phyloP scores from a whole-genome alignment of 768 basidiomycete genomes.

The Macrolepiota fuliginosa region DNA sequence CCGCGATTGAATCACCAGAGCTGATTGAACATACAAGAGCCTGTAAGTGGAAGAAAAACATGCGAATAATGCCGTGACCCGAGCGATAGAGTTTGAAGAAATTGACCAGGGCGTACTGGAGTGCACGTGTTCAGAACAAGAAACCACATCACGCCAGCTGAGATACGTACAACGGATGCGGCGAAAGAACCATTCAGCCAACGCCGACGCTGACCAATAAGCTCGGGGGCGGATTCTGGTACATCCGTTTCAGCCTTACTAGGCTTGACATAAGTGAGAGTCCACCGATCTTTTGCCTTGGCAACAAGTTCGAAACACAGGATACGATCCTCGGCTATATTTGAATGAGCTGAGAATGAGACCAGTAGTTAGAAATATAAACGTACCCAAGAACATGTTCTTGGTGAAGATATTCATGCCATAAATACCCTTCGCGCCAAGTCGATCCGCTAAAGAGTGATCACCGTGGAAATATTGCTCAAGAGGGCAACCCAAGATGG shows the following conservation, averaged over 20 bases:
- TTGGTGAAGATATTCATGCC: constrained; percentile 98
- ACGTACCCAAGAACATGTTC: constrained; percentile 60
- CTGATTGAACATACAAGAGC: constrained; percentile 62
- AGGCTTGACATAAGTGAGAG: constrained; percentile 87
- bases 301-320: constrained; percentile 97
- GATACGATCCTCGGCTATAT: constrained; percentile 87
- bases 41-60: constrained; percentile 97
- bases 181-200: constrained; percentile 98
- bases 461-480: constrained; percentile 89
- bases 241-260: constrained; percentile 96
- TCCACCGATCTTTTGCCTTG: constrained; percentile 86
- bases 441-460: constrained; percentile 85
- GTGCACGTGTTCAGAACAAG: constrained; percentile 12
- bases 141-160: background rate
- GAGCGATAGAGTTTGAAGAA: constrained; percentile 89
- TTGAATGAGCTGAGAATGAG: constrained; percentile 3
- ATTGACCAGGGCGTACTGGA: constrained; percentile 86
- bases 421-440: constrained; percentile 91
- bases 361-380: background rate
- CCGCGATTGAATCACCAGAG: background rate
- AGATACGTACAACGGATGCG: constrained; percentile 72
- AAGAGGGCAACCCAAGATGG: constrained; percentile 85
- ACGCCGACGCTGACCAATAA: constrained; percentile 93
- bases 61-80: constrained; percentile 83
- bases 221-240: constrained; percentile 87